phyloP scores from a whole-genome alignment of 139 green algal genomes.

The Chlorella sp. region DNA sequence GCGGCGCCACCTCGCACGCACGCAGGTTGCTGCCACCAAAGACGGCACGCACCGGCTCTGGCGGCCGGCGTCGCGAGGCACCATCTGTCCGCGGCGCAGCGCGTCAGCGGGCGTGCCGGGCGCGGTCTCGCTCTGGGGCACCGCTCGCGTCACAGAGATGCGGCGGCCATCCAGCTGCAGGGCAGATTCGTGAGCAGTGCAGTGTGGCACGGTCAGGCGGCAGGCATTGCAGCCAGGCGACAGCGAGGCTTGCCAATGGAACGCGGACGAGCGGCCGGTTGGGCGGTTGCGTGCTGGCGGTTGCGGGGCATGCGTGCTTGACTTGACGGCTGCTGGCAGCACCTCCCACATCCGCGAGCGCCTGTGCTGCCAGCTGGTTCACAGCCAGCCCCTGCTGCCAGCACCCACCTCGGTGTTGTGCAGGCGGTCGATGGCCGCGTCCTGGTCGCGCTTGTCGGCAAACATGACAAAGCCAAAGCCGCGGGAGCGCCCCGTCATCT shows the following conservation, averaged over 20 bases:
- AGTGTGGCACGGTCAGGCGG: too few relatives aligned
- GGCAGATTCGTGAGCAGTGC: too few relatives aligned
- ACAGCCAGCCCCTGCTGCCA: too few relatives aligned
- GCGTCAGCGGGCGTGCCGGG: conserved; percentile 74
- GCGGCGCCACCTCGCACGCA: background rate
- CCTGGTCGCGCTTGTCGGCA: conserved; percentile 61
- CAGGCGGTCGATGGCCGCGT: conserved; percentile 73
- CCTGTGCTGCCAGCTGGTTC: too few relatives aligned
- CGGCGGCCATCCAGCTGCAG: conserved; percentile 68
- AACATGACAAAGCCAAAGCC: conserved; percentile 93
- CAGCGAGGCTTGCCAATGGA: too few relatives aligned
- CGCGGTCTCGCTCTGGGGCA: conserved; percentile 76
- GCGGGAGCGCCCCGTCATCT: conserved; percentile 68
- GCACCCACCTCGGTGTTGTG: conserved; percentile 68
- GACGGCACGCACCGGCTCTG: background rate
- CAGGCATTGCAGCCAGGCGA: too few relatives aligned
- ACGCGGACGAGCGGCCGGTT: too few relatives aligned
- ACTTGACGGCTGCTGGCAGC: too few relatives aligned
- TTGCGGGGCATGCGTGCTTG: too few relatives aligned
- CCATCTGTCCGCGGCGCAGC: conserved; percentile 48
- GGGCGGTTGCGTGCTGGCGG: too few relatives aligned
- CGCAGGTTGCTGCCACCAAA: background rate
- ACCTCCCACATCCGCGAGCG: too few relatives aligned
- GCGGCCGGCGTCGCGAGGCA: conserved; percentile 28
- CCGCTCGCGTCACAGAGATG: conserved; percentile 78